These are phyloP conservation scores for Mycena alexandri DNA, from an alignment of 768 basidiomycete genomes.

Conservation along the genomic window DNA sequence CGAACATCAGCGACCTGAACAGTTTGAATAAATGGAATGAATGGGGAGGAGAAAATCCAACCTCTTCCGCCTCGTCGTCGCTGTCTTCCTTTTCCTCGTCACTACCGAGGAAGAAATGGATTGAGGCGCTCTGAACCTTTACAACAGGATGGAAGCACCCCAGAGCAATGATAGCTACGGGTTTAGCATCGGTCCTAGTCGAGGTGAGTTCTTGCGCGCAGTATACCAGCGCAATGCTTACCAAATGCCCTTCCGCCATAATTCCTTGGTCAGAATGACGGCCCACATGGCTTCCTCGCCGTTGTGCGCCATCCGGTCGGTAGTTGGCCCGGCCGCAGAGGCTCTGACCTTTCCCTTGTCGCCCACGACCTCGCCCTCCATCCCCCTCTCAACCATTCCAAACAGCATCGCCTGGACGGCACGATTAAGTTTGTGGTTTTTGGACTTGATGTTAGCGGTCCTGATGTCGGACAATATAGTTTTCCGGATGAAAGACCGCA, in stretches of 20 bases:
- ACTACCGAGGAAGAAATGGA: slow-evolving; percentile 96
- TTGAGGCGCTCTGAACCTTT: slow-evolving; percentile 94
- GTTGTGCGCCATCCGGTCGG: slow-evolving; percentile 55
- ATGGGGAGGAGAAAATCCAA: slow-evolving; percentile 36
- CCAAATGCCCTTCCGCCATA: slow-evolving; percentile 96
- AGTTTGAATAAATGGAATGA: slow-evolving; percentile 13
- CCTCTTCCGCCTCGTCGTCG: slow-evolving; percentile 77
- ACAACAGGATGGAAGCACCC: slow-evolving; percentile 94
- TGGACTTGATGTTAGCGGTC: slow-evolving; percentile 87
- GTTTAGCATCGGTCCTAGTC: slow-evolving; percentile 87
- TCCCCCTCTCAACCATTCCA: slow-evolving; percentile 94
- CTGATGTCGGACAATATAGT: slow-evolving; percentile 95
- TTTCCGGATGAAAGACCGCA: slow-evolving; percentile 89
- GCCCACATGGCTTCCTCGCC: slow-evolving; percentile 98
- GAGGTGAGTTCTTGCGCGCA: slow-evolving; percentile 16
- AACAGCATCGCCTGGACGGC: slow-evolving; percentile 97
- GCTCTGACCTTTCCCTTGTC: slow-evolving; percentile 84
- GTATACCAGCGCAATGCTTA: slow-evolving; percentile 39
- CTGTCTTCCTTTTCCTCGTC: slow-evolving; percentile 83
- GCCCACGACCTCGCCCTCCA: slow-evolving; percentile 83
- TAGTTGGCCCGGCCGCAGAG: slow-evolving; percentile 50
- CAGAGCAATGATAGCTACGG: slow-evolving; percentile 90
- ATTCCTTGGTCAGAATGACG: slow-evolving; percentile 90
- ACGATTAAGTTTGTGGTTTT: slow-evolving; percentile 96
- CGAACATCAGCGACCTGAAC: slow-evolving; percentile 74